Evolutionary conservation across 768 basidiomycete genomes (phyloP).

Genomic region (Naematelia encephala): DNA sequence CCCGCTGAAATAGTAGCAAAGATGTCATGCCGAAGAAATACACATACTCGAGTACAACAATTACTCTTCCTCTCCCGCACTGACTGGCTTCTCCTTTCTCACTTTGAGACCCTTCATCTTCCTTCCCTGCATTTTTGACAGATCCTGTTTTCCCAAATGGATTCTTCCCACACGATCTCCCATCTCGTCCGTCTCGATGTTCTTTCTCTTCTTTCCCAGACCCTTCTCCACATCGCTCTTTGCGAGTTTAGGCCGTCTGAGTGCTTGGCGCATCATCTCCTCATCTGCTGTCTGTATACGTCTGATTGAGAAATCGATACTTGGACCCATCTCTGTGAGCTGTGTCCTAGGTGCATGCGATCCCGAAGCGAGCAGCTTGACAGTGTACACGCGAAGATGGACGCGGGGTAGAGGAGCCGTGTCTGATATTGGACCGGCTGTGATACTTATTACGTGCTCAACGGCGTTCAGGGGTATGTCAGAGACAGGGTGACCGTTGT

Average conservation of each 20-base stretch:
- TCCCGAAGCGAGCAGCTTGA: conserved; percentile 68
- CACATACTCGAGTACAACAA: neutral
- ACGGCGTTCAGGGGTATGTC: conserved; percentile 61
- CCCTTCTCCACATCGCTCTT: conserved; percentile 83
- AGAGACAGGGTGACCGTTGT: conserved; percentile 77
- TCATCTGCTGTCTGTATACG: conserved; percentile 70
- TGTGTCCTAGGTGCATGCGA: conserved; percentile 75
- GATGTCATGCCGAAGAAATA: neutral
- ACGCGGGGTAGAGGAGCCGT: conserved; percentile 64
- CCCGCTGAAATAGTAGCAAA: too few relatives aligned
- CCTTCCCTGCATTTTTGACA: conserved; percentile 77
- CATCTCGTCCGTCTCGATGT: conserved; percentile 93
- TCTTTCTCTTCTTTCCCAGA: conserved; percentile 78
- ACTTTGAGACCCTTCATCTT: conserved; percentile 86
- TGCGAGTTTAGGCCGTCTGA: conserved; percentile 80
- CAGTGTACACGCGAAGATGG: conserved; percentile 82
- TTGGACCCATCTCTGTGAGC: conserved; percentile 85
- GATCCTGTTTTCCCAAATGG: conserved; percentile 84
- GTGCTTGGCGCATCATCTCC: conserved; percentile 74
- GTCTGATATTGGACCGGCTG: conserved; percentile 44
- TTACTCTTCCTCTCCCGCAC: neutral
- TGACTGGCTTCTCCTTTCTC: conserved; percentile 21
- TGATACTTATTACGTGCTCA: conserved; percentile 50
- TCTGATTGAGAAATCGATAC: conserved; percentile 74
- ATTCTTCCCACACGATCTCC: conserved; percentile 88